Conservation (phyloP, 805 yeast genomes). For the Ascoidea tarda region DNA sequence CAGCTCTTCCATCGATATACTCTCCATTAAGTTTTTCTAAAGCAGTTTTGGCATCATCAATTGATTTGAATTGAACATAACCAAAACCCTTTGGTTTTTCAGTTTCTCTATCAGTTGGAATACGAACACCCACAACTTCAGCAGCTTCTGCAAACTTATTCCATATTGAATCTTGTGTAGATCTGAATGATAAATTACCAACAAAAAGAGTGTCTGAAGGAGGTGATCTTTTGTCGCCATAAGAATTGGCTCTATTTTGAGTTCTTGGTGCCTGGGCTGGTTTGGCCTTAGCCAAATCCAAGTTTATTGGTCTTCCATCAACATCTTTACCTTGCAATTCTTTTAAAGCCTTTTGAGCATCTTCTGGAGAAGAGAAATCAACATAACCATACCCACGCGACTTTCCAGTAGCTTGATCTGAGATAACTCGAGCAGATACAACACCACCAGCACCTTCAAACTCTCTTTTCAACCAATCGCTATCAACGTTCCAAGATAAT, state of each 20-base stretch:
- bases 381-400: constrained; percentile 97
- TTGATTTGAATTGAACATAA: constrained; percentile 78
- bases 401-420: constrained; percentile 83
- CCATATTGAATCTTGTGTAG: constrained; percentile 66
- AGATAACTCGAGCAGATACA: constrained; percentile 78
- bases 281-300: constrained; percentile 81
- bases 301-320: constrained; percentile 92
- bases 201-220: constrained; percentile 94
- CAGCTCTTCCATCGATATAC: constrained; percentile 80
- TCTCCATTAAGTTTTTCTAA: constrained; percentile 79
- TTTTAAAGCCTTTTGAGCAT: constrained; percentile 76
- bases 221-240: constrained; percentile 79
- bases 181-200: constrained; percentile 90
- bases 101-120: constrained; percentile 98
- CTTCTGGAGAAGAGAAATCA: constrained; percentile 66
- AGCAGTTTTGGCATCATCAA: constrained; percentile 87
- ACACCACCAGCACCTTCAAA: constrained; percentile 79
- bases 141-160: constrained; percentile 68
- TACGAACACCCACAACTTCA: constrained; percentile 74
- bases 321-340: constrained; percentile 88
- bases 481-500: constrained; percentile 94
- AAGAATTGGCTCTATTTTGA: constrained; percentile 73
- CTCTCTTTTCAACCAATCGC: constrained; percentile 82
- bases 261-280: constrained; percentile 44
- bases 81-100: constrained; percentile 99